These are phyloP conservation scores for Zygoascus tannicola DNA, from an alignment of 805 yeast species.

Conservation along the genomic window DNA sequence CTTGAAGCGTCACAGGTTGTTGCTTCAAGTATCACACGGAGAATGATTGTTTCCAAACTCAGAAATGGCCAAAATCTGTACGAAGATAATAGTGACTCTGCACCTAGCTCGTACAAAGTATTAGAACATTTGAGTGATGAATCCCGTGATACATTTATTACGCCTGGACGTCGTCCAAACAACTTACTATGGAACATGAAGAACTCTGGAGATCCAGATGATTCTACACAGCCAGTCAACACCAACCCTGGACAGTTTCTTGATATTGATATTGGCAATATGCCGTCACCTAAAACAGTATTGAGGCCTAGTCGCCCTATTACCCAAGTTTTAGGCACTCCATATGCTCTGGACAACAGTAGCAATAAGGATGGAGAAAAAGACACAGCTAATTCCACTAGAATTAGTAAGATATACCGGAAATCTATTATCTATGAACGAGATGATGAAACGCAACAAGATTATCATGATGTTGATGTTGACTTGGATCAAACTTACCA, in stretches of 20 bases:
- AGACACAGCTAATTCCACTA: too few species aligned
- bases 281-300: neutral
- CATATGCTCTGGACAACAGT: neutral
- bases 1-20: neutral
- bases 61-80: neutral
- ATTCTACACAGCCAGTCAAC: constrained; percentile 2
- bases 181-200: neutral
- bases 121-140: too few species aligned
- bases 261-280: neutral
- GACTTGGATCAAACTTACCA: neutral
- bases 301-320: neutral
- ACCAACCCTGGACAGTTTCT: neutral
- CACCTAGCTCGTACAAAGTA: too few species aligned
- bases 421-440: too few species aligned
- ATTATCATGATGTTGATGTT: too few species aligned
- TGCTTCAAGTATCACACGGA: neutral
- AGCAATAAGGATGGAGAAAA: too few species aligned
- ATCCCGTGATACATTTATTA: too few species aligned
- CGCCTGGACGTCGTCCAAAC: neutral
- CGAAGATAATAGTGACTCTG: too few species aligned
- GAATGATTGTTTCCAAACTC: neutral
- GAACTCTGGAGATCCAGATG: neutral
- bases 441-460: too few species aligned
- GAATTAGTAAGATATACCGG: too few species aligned
- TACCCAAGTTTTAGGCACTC: constrained; percentile 4